Base-by-base conservation (phyloP, 495 filamentous ascomycete genomes). In the Amphirosellinia nigrospora region DNA sequence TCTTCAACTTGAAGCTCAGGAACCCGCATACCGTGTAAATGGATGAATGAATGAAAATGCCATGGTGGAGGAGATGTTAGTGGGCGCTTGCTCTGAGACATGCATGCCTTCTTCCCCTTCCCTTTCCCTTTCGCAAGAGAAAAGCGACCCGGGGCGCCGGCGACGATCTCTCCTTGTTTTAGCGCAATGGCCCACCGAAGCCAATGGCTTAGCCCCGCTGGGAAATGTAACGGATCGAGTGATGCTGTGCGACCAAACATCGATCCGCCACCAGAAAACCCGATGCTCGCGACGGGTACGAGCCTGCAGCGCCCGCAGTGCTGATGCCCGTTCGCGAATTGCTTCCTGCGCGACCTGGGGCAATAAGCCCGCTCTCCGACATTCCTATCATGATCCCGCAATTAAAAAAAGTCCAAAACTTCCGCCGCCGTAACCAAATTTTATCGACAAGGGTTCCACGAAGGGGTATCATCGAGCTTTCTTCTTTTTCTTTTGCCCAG, bases 211-310 rank as follows among this genome's bases (percentile, higher is more conserved):
- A 30, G 50, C 50, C 52, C 64, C 52, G 64, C 64, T 36, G 3
- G 15, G 64, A 41, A 41, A 15, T 21, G 64, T 13, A 6, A 41
- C 48, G 48, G 48, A 67, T 59, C 50, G 39, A 59, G 50, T 19
- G 64, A 43, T 23, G 50, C 15, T 5, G 50, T 26, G 8, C 46
- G 21, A 43, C 64, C n/a, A 59, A 59, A 43, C 10, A 67, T 45
- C 64, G 64, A 67, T 67, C 64, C 19, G 23, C n/a, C 52, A 59
- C 50, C 64, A 67, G 52, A 67, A 67, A 56, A 13, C 52, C 64
- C 64, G 64, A 67, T 67, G 64, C 53, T 3, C 36, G 21, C 38
- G 36, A 26, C 28, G 3, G 3, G n/a, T 45, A 58, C 26, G 50
- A 45, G 39, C 30, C 50, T 45, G 64, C 64, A 56, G 52, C 64